A percentile compares a stretch with the other conserved stretches of the same genome.
phyloP scores from a whole-genome alignment of 2,329 filamentous ascomycete species.

The Ambrosiella cleistominuta region DNA sequence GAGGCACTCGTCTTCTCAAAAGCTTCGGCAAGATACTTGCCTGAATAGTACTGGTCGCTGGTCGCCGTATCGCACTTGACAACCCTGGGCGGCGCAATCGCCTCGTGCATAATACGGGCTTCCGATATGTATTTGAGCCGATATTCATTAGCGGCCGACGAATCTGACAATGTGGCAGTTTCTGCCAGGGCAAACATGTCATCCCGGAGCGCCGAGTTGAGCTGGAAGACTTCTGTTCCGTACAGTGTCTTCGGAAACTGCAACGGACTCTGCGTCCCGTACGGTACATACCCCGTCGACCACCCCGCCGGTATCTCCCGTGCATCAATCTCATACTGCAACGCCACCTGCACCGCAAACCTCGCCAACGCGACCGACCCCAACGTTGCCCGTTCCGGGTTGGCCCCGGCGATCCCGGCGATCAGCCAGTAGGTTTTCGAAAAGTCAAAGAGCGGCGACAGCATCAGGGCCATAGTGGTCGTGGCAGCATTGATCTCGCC shows the following conservation, averaged over 20 bases:
- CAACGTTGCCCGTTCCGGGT: slow-evolving; percentile 47
- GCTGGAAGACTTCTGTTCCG: slow-evolving; percentile 53
- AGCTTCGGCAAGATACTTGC: slow-evolving; percentile 38
- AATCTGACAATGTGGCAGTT: slow-evolving; percentile 35
- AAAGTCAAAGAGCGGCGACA: slow-evolving; percentile 46
- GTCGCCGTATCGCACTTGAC: slow-evolving; percentile 51
- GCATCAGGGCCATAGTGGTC: slow-evolving; percentile 44
- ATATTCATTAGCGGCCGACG: slow-evolving; percentile 30
- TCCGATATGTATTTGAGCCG: slow-evolving; percentile 32
- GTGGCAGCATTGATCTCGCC: slow-evolving; percentile 59
- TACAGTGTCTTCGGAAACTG: slow-evolving; percentile 43
- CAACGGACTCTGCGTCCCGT: slow-evolving; percentile 35
- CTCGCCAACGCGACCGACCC: slow-evolving; percentile 49
- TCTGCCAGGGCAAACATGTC: slow-evolving; percentile 33
- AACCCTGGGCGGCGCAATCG: slow-evolving; percentile 33
- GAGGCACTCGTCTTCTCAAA: slow-evolving; percentile 47
- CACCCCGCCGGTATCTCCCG: slow-evolving; percentile 49
- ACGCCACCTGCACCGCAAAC: slow-evolving; percentile 54
- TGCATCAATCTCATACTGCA: slow-evolving; percentile 60
- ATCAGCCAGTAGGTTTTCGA: slow-evolving; percentile 52
- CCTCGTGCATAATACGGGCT: slow-evolving; percentile 24
- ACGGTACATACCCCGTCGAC: slow-evolving; percentile 50
- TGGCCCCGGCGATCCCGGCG: slow-evolving; percentile 58
- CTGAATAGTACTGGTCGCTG: slow-evolving; percentile 55
- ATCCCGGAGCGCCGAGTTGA: slow-evolving; percentile 41